Conservation (phyloP, 768 basidiomycete genomes). For the Leccinum variicolor region DNA sequence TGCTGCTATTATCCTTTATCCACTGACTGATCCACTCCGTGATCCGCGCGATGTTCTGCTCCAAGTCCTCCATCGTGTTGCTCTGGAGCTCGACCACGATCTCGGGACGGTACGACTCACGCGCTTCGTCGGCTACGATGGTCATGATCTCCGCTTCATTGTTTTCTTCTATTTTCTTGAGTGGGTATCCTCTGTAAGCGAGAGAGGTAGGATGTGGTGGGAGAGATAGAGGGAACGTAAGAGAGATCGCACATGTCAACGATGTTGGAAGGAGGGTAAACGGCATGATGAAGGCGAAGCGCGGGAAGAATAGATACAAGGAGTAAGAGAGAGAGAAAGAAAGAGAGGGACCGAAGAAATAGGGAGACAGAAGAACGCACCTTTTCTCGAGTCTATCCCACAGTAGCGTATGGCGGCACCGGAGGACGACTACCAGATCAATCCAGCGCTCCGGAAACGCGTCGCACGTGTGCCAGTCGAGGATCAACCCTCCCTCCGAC, state of each 20-base stretch:
- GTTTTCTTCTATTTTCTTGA: constrained; percentile 97
- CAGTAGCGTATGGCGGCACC: constrained; percentile 80
- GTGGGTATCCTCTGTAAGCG: constrained; percentile 66
- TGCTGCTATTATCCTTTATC: constrained; percentile 36
- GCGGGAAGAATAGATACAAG: no score
- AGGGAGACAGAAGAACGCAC: constrained; percentile 36
- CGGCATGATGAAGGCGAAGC: not conserved
- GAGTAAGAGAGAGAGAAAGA: no score
- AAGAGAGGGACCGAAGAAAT: no score
- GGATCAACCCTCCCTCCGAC: constrained; percentile 70
- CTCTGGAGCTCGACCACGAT: constrained; percentile 85
- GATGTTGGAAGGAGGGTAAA: not conserved
- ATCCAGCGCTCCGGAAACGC: constrained; percentile 95
- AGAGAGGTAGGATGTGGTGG: not conserved
- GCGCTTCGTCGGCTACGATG: constrained; percentile 84
- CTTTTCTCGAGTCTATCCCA: constrained; percentile 92
- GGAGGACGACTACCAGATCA: constrained; percentile 90
- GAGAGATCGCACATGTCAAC: not conserved
- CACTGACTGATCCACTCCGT: constrained; percentile 85
- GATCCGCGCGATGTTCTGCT: constrained; percentile 83
- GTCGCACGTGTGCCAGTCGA: constrained; percentile 96
- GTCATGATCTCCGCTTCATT: constrained; percentile 99
- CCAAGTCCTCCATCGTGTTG: constrained; percentile 73
- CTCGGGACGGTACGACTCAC: constrained; percentile 78
- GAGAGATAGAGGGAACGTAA: not conserved